phyloP scores from a whole-genome alignment of 148 eudicot species.

The Silene uniflora region DNA sequence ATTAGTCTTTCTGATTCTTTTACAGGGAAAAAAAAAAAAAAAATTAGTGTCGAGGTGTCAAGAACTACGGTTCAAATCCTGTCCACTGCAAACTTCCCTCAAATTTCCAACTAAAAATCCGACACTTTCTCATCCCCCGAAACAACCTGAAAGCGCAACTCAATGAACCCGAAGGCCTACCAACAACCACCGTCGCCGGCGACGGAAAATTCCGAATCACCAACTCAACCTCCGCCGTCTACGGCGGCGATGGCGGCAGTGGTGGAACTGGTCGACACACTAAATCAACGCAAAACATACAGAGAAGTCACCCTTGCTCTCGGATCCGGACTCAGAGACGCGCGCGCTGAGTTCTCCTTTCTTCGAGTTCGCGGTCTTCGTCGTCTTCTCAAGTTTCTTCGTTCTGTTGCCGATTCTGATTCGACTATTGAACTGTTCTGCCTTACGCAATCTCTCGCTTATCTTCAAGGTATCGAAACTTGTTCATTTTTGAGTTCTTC shows the following conservation, averaged over 20 bases:
- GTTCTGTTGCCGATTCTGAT: slow-evolving; percentile 63
- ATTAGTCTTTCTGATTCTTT: no score
- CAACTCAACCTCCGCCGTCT: slow-evolving; percentile 17
- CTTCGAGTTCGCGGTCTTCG: slow-evolving; percentile 80
- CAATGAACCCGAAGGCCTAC: slow-evolving; percentile 54
- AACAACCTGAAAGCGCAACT: background rate
- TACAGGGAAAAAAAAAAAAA: no score
- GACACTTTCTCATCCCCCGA: background rate
- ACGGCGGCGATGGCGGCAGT: slow-evolving; percentile 39
- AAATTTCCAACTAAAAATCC: background rate
- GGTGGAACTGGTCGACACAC: slow-evolving; percentile 49
- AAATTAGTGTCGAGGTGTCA: background rate
- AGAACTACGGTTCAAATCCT: background rate
- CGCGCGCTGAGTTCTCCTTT: slow-evolving; percentile 82
- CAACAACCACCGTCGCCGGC: slow-evolving; percentile 25
- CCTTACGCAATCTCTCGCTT: slow-evolving; percentile 53
- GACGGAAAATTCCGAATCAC: slow-evolving; percentile 28
- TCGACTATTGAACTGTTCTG: slow-evolving; percentile 57
- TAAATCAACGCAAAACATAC: slow-evolving; percentile 48
- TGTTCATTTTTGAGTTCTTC: background rate
- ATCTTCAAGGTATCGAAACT: slow-evolving; percentile 52
- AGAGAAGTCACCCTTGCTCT: slow-evolving; percentile 78
- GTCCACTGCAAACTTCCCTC: background rate
- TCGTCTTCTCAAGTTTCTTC: slow-evolving; percentile 77
- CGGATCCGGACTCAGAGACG: slow-evolving; percentile 77